Base-by-base conservation (phyloP, 257 asterid genomes). In the Paraleonurus japonicus region DNA sequence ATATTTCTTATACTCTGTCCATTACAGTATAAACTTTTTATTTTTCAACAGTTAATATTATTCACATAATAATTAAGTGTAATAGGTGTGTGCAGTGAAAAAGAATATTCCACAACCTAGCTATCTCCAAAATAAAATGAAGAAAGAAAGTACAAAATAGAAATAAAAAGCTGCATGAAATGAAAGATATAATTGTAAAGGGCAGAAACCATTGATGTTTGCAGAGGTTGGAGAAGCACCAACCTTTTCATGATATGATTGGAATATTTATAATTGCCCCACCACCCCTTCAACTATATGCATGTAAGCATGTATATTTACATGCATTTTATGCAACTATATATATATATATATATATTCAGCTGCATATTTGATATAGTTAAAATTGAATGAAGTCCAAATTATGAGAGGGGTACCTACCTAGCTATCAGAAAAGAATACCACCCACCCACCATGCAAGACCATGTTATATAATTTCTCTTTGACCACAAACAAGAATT, bases 211-310 rank as follows among this genome's bases (percentile, higher is more conserved):
- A 60, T 27, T 15, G 47, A 57, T 74, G 81, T 28, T 71, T 50
- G 78, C 60, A 55, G 28, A 64, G 63, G 5, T 73, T 71, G 78
- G 75, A 67, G 72, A 78, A 76, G 26, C 77, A 57, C 50, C 71
- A 67, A 61, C 72, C 74, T 57, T 77, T 67, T 77, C 62, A 35
- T 72, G 83, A 80, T 64, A 69, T 69, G 89, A 79, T 81, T 65
- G 73, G 78, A 81, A 84, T 79, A 76, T 74, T 17, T n/a, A 77
- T 22, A 9, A 30, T 66, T 13, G 75, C 61, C 75, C 61, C 67
- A 50, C 81, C 73, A 65, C 50, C 50, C 17, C 1, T 43, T 2
- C 2, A 17, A 50, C 12, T n/a, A 4, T 3, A 3, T 1, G 9
- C 61, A 43, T 43, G 13, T 8, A 8, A 35, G 43, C 12, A 7